Percentiles rank a stretch among this genome's conserved stretches.
Evolutionary conservation across 306 rosid species (phyloP).

Genomic region (Luffa acutangula): DNA sequence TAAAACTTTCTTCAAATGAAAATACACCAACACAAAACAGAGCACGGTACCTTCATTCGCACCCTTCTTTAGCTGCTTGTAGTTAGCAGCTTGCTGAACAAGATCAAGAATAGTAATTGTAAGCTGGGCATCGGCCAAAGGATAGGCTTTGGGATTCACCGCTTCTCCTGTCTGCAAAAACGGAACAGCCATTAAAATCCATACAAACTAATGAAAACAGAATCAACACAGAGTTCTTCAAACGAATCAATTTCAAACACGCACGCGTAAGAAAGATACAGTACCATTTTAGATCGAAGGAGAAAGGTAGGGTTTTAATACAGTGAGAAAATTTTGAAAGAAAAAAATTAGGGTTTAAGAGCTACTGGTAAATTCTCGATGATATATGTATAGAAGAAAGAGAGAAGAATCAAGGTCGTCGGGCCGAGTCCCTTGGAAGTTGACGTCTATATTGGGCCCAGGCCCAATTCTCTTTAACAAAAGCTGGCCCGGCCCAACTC

Average conservation of each 20-base stretch:
- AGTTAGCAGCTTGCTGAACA: constrained; percentile 84
- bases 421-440: not conserved
- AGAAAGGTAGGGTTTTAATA: constrained; percentile 6
- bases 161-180: constrained; percentile 67
- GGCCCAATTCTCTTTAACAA: not conserved
- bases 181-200: not conserved
- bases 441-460: not conserved
- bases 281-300: constrained; percentile 7
- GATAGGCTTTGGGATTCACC: constrained; percentile 86
- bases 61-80: constrained; percentile 93
- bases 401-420: not conserved
- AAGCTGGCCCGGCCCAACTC: not conserved
- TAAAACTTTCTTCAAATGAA: not conserved
- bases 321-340: not conserved
- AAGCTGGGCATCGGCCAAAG: constrained; percentile 80
- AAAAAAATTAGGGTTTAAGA: constrained; percentile 7
- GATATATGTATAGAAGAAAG: not conserved
- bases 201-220: not conserved
- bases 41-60: constrained; percentile 67
- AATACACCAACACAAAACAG: not conserved
- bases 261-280: not conserved
- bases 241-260: not conserved
- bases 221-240: not conserved
- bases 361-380: not conserved
- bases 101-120: constrained; percentile 71